Percentiles rank a stretch among this genome's conserved stretches.
Evolutionary conservation across 2,329 filamentous ascomycete species (phyloP).

Genomic region (Paecilomyces dactylethromorphus): DNA sequence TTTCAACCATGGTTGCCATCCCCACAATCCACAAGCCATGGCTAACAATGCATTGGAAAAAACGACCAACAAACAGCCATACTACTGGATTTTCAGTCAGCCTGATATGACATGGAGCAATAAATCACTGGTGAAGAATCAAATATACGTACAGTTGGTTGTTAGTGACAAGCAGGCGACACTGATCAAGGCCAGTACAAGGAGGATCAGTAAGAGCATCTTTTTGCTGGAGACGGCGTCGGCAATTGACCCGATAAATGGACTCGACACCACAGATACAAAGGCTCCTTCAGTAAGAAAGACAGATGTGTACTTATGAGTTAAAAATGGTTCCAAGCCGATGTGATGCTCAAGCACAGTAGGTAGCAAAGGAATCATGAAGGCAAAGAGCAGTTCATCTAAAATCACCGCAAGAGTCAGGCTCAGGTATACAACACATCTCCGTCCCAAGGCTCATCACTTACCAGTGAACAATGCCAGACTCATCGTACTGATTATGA

Average conservation of each 20-base stretch:
- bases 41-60: background rate
- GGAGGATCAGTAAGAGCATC: background rate
- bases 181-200: background rate
- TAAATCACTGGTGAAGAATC: background rate
- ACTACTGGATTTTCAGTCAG: background rate
- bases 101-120: background rate
- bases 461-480: background rate
- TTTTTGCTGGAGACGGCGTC: constrained; percentile 10
- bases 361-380: constrained; percentile 15
- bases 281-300: constrained; percentile 12
- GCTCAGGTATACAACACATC: background rate
- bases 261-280: constrained; percentile 12
- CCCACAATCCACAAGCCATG: background rate
- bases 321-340: background rate
- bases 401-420: background rate
- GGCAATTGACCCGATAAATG: constrained; percentile 10
- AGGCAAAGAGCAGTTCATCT: constrained; percentile 15
- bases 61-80: background rate
- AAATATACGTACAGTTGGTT: background rate
- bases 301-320: background rate
- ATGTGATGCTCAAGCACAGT: constrained; percentile 8
- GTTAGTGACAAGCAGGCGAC: background rate
- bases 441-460: background rate
- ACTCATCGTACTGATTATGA: background rate
- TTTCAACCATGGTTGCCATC: background rate